Evolutionary conservation across 441 rosid species (phyloP), one percentile per base, ranked within the genome.

Genomic region (Pelargonium cotyledonis): DNA sequence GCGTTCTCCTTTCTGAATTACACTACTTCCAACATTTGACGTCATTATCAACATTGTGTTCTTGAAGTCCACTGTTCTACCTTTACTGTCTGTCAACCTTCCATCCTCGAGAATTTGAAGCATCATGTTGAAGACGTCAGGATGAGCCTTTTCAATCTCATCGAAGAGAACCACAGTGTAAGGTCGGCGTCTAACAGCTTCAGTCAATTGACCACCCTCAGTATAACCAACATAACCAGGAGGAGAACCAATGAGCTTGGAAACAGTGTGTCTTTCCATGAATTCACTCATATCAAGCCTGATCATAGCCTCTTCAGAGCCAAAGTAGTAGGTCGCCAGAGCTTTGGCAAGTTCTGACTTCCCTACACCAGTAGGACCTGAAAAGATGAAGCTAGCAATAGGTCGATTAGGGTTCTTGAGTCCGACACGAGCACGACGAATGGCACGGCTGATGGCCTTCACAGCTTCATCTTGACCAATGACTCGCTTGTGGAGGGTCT

Each of bases 281-380:
- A 89, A 92, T 80, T 95, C 99, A 74, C 99, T 95, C 99, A 95
- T 92, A 70, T 95, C 99, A 4, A 95, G 96, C 31, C 99, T 81
- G 63, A 95, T 88, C 99, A 95, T 95, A 62, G 99, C 89, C 76
- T 95, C 99, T 78, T 92, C 98, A 7, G 99, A 95, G 9, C 99
- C 99, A 29, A 92, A 95, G 79, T 92, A 92, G 81, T 89, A 92
- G 70, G 98, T 88, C 63, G 98, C 97, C 21, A 95, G 83, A 57
- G 98, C 88, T 76, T 92, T 95, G 1, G 99, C 99, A 66, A 95
- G 87, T 72, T 95, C 99, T 15, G 99, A 92, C 78, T 95, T 95
- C 26, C 99, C 99, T 1, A 95, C 99, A 83, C 99, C 99, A 41
- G 99, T 95, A 53, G 99, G 99, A 68, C 99, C 99, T 63, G 99